These are phyloP conservation scores for Centella asiatica DNA, from an alignment of 129 eudicot genomes.

Conservation along the genomic window DNA sequence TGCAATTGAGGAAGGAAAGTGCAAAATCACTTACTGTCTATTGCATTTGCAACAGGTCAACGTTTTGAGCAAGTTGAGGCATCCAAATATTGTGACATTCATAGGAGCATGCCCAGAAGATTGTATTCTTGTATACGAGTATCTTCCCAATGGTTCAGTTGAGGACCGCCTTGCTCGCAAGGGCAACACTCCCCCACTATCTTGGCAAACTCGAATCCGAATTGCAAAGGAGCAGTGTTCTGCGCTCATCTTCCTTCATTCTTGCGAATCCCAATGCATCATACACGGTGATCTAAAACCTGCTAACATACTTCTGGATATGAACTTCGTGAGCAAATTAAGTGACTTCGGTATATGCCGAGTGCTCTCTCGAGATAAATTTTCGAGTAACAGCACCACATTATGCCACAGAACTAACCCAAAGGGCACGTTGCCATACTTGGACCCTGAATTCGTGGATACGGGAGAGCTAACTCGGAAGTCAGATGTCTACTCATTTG, in stretches of 20 bases:
- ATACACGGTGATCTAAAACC: conserved; percentile 88
- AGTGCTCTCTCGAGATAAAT: conserved; percentile 32
- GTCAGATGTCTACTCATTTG: conserved; percentile 86
- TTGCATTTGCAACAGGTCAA: conserved; percentile 41
- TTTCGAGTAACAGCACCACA: conserved; percentile 39
- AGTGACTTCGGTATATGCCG: conserved; percentile 85
- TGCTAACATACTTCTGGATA: conserved; percentile 65
- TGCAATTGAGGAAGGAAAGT: background rate
- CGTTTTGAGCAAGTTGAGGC: conserved; percentile 78
- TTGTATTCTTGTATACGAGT: conserved; percentile 71
- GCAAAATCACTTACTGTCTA: background rate
- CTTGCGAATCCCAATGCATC: conserved; percentile 33
- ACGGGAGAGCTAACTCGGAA: conserved; percentile 81
- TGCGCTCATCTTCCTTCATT: conserved; percentile 73
- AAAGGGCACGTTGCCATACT: conserved; percentile 65
- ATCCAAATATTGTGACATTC: conserved; percentile 79
- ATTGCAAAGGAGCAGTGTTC: conserved; percentile 86
- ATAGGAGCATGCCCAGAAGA: conserved; percentile 82
- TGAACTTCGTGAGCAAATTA: conserved; percentile 56
- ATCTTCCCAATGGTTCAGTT: conserved; percentile 75
- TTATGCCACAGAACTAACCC: conserved; percentile 46
- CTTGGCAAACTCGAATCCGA: conserved; percentile 87
- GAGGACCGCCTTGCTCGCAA: conserved; percentile 87
- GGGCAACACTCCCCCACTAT: conserved; percentile 68
- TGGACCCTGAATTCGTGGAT: conserved; percentile 74